These are phyloP conservation scores for Fusarium metavorans DNA, from an alignment of 2,329 filamentous ascomycete genomes.

Conservation along the genomic window DNA sequence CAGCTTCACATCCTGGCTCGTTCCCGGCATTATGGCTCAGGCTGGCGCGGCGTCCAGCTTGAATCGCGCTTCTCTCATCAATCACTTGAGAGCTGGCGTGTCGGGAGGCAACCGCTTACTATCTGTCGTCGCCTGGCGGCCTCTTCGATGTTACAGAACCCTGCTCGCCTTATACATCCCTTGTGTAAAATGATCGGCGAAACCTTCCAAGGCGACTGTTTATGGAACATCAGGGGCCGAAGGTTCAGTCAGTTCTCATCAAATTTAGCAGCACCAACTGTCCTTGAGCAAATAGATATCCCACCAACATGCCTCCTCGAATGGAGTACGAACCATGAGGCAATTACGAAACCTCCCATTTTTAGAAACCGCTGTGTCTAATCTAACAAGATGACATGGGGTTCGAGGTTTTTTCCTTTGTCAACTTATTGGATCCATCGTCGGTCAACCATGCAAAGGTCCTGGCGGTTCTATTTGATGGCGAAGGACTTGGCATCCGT, in stretches of 20 bases:
- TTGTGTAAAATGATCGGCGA: constrained; percentile 5
- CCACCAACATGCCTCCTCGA: constrained; percentile 1
- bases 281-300: background rate
- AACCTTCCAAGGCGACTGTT: background rate
- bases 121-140: constrained; percentile 28
- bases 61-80: constrained; percentile 22
- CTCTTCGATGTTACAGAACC: constrained; percentile 23
- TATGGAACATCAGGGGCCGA: constrained; percentile 7
- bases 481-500: background rate
- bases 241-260: background rate
- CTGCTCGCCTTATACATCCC: background rate
- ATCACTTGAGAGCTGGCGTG: constrained; percentile 8
- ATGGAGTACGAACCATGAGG: constrained; percentile 4
- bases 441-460: background rate
- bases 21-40: constrained; percentile 30
- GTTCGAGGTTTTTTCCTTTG: constrained; percentile 3
- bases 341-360: constrained; percentile 7
- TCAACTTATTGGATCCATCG: background rate
- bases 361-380: constrained; percentile 8
- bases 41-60: constrained; percentile 32
- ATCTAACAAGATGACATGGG: constrained; percentile 14
- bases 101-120: constrained; percentile 8
- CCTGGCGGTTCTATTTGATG: constrained; percentile 7
- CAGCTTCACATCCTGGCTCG: constrained; percentile 24
- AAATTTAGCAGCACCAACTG: constrained; percentile 11